Base-by-base conservation (phyloP, 192 early-diverging fungal genomes). In the Linnemannia zychae region DNA sequence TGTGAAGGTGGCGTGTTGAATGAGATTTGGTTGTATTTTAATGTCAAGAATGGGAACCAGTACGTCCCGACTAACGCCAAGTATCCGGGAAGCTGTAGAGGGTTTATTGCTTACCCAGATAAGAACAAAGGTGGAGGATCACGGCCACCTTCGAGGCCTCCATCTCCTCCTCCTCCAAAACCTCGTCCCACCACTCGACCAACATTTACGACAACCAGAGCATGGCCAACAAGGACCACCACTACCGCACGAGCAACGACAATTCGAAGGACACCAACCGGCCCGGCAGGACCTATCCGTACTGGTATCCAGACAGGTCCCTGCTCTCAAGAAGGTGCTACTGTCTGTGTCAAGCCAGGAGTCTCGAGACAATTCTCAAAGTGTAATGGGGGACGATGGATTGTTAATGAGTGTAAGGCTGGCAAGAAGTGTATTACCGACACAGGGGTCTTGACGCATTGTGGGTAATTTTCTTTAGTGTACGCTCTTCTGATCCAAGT, bases 1-100 rank as follows among this genome's bases (percentile, higher is more conserved):
- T 92, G 91, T 57, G 22, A 31, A 20, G 67, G 57, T 18, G 90
- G 90, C 44, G 65, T 67, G 17, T 72, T 92, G 47, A 83, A 77
- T 40, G 90, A 92, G 72, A 78, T 84, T 38, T 78, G 76, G 82
- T 38, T 78, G 18, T 78, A 33, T 67, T 84, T 78, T 57, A 60
- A 75, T 18, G 67, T 83, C 44, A 36, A 75, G 74, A 75, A 75
- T 63, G 37, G 37, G 9, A 65, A 66, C 57, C 74, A 75, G 60
- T 75, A 75, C 16, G 74, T 67, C 0, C 74, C 52, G 7, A 63
- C n/a, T 1, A 24, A 12, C 20, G 22, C 74, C 28, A 40, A 47
- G 52, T 46, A 38, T 60, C 38, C 50, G 38, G 74, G 74, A 0
- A 46, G 57, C n/a, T 75, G 74, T 44, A 37, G 53, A 13, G 74